Conservation (phyloP, 1,139 yeast species). For the Pichia kudriavzevii region DNA sequence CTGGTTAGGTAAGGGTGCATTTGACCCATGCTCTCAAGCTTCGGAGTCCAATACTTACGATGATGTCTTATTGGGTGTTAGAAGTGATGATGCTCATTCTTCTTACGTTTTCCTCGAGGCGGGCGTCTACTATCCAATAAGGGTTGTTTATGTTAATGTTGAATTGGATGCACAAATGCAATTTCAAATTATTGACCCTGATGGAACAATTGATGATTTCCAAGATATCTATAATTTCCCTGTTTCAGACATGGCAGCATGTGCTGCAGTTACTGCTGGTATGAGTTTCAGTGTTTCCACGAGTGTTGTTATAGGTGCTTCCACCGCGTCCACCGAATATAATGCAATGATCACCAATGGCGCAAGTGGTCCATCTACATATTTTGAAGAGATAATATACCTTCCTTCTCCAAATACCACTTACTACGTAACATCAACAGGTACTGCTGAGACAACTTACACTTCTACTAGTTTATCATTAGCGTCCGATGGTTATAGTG, state of each 20-base stretch:
- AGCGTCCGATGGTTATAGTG: conserved; percentile 4
- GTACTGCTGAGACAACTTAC: conserved; percentile 4
- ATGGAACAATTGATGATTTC: conserved; percentile 12
- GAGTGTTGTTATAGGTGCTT: neutral
- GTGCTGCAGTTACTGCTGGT: conserved; percentile 5
- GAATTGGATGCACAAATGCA: conserved; percentile 9
- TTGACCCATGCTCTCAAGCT: conserved; percentile 23
- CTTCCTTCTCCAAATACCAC: conserved; percentile 9
- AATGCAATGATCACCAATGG: conserved; percentile 28
- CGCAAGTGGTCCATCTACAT: conserved; percentile 8
- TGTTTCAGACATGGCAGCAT: conserved; percentile 1
- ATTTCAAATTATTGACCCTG: conserved; percentile 16
- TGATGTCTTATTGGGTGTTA: conserved; percentile 10
- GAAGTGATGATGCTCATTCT: conserved; percentile 8
- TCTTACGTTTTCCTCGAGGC: conserved; percentile 17
- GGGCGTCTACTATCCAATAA: conserved; percentile 26
- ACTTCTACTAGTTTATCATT: conserved; percentile 2
- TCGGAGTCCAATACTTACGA: conserved; percentile 2
- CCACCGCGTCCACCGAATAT: conserved; percentile 1
- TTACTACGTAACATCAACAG: conserved; percentile 3
- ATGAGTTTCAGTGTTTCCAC: conserved; percentile 1
- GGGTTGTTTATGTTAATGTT: conserved; percentile 21
- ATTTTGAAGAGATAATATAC: conserved; percentile 8
- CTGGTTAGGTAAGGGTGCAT: conserved; percentile 24
- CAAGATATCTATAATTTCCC: conserved; percentile 6